phyloP scores from a whole-genome alignment of 768 basidiomycete species.

The Rhizopogon vesiculosus region DNA sequence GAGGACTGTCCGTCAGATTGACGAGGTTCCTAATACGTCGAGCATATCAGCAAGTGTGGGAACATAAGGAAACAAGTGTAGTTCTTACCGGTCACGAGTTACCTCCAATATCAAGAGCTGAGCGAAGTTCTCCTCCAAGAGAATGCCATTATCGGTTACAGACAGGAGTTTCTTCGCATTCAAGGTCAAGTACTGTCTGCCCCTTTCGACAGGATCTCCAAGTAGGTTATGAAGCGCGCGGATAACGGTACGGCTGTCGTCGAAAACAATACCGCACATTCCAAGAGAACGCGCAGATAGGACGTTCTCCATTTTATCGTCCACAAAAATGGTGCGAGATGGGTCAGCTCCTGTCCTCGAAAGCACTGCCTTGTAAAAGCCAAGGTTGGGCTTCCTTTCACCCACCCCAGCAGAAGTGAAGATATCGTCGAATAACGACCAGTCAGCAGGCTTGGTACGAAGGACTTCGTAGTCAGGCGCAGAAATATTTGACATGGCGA shows the following conservation, averaged over 20 bases:
- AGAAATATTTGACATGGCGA: conserved; percentile 60
- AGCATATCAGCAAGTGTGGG: background rate
- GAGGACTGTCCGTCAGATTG: conserved; percentile 31
- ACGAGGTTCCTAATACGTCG: conserved; percentile 35
- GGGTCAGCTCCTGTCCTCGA: conserved; percentile 41
- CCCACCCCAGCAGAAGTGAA: conserved; percentile 49
- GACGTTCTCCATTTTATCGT: conserved; percentile 58
- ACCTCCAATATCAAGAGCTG: conserved; percentile 55
- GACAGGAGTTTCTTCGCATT: conserved; percentile 41
- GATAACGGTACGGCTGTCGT: conserved; percentile 34
- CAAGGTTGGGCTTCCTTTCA: conserved; percentile 53
- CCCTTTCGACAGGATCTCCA: conserved; percentile 42
- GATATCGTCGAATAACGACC: conserved; percentile 43
- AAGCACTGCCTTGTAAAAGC: conserved; percentile 48
- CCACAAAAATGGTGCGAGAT: conserved; percentile 46
- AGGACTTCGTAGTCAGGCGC: conserved; percentile 45
- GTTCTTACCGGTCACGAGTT: conserved; percentile 38
- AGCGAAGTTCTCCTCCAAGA: conserved; percentile 50
- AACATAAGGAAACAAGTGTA: background rate
- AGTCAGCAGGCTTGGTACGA: conserved; percentile 41
- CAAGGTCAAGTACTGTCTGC: conserved; percentile 32
- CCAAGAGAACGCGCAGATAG: conserved; percentile 53
- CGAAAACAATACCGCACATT: conserved; percentile 49
- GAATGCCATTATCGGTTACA: conserved; percentile 36
- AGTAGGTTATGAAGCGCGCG: conserved; percentile 43